Evolutionary conservation across 1,284 basidiomycete genomes (phyloP), one percentile per base, ranked within the genome.

Genomic region (Microbotryomycetes sp.): DNA sequence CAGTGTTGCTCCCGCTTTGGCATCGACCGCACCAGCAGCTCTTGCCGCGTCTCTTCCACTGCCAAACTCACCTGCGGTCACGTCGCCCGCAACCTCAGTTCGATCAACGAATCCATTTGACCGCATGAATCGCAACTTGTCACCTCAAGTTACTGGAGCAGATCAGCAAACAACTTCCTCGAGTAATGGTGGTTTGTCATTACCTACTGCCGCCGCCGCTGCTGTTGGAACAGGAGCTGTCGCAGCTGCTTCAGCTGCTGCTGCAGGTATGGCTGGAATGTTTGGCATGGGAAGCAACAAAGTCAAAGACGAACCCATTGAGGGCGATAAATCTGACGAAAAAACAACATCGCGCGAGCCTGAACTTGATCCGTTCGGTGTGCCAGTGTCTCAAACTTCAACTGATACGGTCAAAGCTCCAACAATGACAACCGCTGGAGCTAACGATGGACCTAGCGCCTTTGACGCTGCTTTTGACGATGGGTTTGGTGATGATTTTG

Each of bases 61-160:
- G 15, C 89, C 88, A 1, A 72, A 76, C 14, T 85, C 87, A 0
- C 88, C 89, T 76, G 68, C 70, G 63, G 80, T 71, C 65, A 76
- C 66, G 59, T 74, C 65, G 53, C 81, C 77, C 7, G 78, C 72
- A 26, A 72, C 72, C 42, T 80, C 79, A 12, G 73, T 76, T 49
- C 86, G 88, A 77, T 92, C 89, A 71, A 94, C 86, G 71, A 98
- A 98, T 75, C 94, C 94, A 0, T 98, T 98, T 73, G 93, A 92
- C 67, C 80, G 88, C 47, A 77, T 84, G 14, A 36, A 49, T 6
- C 51, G 42, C 6, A 32, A 23, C 14, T 46, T 59, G 31, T 59
- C 60, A 6, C 63, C 69, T 30, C 63, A 64, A 19, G 54, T 64
- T 7, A 62, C 61, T n/a, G 65, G 61, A 4, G 60, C 54, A 19